phyloP scores from a whole-genome alignment of 805 yeast species.

The Schwanniomyces vanrijiae region DNA sequence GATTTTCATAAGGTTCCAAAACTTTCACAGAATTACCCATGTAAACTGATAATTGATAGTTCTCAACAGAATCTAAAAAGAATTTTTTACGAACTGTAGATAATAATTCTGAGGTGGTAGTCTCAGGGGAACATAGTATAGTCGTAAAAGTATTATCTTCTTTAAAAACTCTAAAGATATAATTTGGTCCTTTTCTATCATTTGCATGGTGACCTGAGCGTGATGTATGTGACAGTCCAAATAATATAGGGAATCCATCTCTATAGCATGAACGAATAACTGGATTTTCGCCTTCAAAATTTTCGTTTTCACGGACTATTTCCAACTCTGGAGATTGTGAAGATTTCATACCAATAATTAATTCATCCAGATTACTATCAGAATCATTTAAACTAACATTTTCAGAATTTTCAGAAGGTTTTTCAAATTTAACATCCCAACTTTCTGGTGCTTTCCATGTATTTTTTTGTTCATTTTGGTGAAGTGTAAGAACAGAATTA shows the following conservation, averaged over 20 bases:
- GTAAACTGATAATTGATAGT: constrained; percentile 71
- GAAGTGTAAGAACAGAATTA: not conserved
- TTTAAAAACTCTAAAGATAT: constrained; percentile 70
- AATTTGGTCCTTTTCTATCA: constrained; percentile 32
- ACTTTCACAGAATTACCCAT: constrained; percentile 77
- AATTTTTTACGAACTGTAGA: constrained; percentile 74
- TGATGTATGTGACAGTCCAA: constrained; percentile 26
- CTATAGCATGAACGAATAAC: not conserved
- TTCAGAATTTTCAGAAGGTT: constrained; percentile 3
- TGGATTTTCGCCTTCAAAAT: not conserved
- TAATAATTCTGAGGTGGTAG: constrained; percentile 73
- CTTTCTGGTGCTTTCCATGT: constrained; percentile 49
- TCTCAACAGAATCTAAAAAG: constrained; percentile 66
- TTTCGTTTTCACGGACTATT: not conserved
- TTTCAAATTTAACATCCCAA: constrained; percentile 45
- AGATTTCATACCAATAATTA: constrained; percentile 5
- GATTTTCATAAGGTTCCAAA: constrained; percentile 69
- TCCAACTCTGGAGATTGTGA: not conserved
- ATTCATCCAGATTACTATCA: constrained; percentile 14
- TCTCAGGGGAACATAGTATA: constrained; percentile 73
- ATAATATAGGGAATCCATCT: constrained; percentile 29
- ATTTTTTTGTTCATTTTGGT: constrained; percentile 1
- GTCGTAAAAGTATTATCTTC: constrained; percentile 86
- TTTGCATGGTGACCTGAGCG: constrained; percentile 10
- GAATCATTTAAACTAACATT: constrained; percentile 12